Percentiles rank a stretch among this genome's conserved stretches.
Evolutionary conservation across 2,329 filamentous ascomycete species (phyloP).

Genomic region (Emericellopsis cladophorae): DNA sequence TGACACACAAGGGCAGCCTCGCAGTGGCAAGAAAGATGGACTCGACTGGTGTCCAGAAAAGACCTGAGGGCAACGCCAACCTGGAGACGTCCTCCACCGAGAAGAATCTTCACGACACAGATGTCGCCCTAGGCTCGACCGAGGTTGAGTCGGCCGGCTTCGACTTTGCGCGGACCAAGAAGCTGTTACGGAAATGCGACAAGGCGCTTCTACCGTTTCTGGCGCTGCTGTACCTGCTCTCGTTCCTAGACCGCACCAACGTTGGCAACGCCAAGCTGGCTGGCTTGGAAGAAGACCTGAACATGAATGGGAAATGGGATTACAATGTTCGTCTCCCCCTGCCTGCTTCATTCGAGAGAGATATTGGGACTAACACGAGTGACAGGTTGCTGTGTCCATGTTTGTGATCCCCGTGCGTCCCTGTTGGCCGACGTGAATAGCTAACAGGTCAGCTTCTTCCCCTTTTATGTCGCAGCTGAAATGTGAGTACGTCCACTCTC

Average conservation of each 20-base stretch:
- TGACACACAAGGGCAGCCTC: neutral
- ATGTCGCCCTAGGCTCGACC: neutral
- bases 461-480: conserved; percentile 38
- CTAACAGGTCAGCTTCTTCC: conserved; percentile 24
- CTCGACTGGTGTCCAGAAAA: neutral
- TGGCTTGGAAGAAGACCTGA: conserved; percentile 26
- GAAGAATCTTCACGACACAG: neutral
- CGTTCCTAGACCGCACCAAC: conserved; percentile 30
- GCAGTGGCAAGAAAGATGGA: neutral
- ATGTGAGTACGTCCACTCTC: conserved; percentile 12
- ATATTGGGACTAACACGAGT: neutral
- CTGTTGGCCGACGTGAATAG: too few species aligned
- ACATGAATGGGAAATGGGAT: conserved; percentile 18
- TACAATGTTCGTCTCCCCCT: conserved; percentile 13
- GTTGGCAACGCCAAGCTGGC: conserved; percentile 47
- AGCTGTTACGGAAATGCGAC: conserved; percentile 39
- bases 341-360: neutral
- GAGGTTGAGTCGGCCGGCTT: conserved; percentile 1
- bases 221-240: conserved; percentile 44
- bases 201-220: conserved; percentile 45
- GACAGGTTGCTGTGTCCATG: conserved; percentile 29
- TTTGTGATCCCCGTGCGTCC: too few species aligned
- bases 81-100: conserved; percentile 1
- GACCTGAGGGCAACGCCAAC: neutral
- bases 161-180: conserved; percentile 21